These are phyloP conservation scores for Cucumis cinereus DNA, from an alignment of 306 rosid genomes.

Conservation along the genomic window DNA sequence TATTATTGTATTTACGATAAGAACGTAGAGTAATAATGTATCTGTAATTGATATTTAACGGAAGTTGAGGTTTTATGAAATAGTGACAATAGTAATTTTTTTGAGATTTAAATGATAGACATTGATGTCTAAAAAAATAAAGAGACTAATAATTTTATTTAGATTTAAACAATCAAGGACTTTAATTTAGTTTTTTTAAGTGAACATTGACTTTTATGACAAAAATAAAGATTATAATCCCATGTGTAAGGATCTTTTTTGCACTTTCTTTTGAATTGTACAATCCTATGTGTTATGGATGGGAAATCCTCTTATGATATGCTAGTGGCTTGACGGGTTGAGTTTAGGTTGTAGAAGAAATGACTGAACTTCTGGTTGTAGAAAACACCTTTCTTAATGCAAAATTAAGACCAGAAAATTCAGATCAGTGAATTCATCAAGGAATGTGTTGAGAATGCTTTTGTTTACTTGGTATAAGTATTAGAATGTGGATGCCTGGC, in stretches of 20 bases:
- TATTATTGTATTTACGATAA: not conserved
- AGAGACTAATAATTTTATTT: not conserved
- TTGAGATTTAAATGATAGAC: not conserved
- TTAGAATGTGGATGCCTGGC: not conserved
- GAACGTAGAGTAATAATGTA: not conserved
- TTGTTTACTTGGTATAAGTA: not conserved
- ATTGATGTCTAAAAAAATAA: not conserved
- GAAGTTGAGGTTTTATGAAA: not conserved
- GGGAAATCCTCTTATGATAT: not conserved
- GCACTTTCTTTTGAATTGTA: not conserved
- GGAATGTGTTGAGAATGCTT: not conserved
- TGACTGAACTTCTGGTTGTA: not conserved
- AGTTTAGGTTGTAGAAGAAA: not conserved
- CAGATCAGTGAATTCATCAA: not conserved
- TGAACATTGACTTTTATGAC: not conserved
- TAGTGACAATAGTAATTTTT: not conserved
- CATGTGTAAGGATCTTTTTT: not conserved
- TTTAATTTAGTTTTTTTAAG: not conserved
- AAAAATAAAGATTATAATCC: not conserved
- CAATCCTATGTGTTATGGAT: not conserved
- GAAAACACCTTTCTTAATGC: not conserved
- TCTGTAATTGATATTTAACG: not conserved
- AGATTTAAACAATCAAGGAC: not conserved
- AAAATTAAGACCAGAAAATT: not conserved
- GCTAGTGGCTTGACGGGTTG: not conserved